Base-by-base conservation (phyloP, 805 yeast genomes). In the Naumovozyma baii region DNA sequence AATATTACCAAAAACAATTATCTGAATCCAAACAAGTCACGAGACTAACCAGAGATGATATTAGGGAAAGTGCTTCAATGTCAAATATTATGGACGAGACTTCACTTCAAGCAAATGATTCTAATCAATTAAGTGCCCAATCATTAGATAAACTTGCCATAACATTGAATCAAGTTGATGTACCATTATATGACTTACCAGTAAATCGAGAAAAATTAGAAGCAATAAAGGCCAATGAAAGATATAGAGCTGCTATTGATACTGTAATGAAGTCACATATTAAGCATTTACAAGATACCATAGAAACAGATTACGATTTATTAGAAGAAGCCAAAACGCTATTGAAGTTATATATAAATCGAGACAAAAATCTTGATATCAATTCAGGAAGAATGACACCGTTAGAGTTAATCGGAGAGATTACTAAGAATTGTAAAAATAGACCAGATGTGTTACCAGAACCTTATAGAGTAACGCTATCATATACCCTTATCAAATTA, bases 381-480 rank as follows among this genome's bases (percentile, higher is more conserved):
- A 22, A 32, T 28, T 4, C 25, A 33, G 40, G 41, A 19, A 32
- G 28, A 25, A 33, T 33, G 18, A 38, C 42, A 5, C 41, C 47
- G 3, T 38, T 40, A 18, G 49, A 48, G 18, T 40, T 48, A 18
- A 39, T 56, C 5, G 45, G 43, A 12, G 41, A 46, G 4, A 47
- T 56, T n/a, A 41, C 43, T 15, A 29, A 34, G 2, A 40, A 42
- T 14, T 40, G 47, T 19, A 18, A 26, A 9, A 18, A 17, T 2
- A 30, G 43, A 28, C 44, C 46, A 2, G 29, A 30, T 2, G 30
- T 12, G 1, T 32, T 60, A n/a, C 62, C 63, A 7, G 47, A 48
- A 25, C 64, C 64, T 10, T 50, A 49, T 28, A 35, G 47, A 3
- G 39, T 51, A 1, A 56, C 61, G 3, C 31, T 56, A 17, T 63